phyloP scores from a whole-genome alignment of 805 yeast species.

The Candida argentea region DNA sequence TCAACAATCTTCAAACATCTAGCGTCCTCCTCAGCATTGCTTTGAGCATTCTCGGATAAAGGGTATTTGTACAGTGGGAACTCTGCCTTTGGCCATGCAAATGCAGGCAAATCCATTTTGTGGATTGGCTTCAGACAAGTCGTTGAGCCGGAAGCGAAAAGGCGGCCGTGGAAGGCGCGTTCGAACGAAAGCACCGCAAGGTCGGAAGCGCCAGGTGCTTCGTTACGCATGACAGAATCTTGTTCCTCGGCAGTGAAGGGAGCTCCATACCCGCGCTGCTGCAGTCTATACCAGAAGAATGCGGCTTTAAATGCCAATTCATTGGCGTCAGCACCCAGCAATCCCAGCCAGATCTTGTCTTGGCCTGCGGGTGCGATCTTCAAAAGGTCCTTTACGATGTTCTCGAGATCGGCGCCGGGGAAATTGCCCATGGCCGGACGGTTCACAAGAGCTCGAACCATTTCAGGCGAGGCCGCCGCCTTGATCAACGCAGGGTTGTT shows the following conservation, averaged over 20 bases:
- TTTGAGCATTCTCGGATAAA: conserved; percentile 51
- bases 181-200: conserved; percentile 79
- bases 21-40: conserved; percentile 68
- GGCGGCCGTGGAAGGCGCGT: conserved; percentile 89
- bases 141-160: conserved; percentile 83
- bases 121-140: conserved; percentile 94
- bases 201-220: conserved; percentile 83
- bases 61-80: conserved; percentile 85
- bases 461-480: conserved; percentile 59
- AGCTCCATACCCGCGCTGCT: conserved; percentile 53
- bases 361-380: conserved; percentile 74
- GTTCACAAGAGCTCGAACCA: conserved; percentile 65
- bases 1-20: conserved; percentile 75
- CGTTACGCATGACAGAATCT: conserved; percentile 65
- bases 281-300: conserved; percentile 66
- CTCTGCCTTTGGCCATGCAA: conserved; percentile 95
- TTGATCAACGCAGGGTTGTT: conserved; percentile 68
- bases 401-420: conserved; percentile 50
- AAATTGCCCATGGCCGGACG: conserved; percentile 68
- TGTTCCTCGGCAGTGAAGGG: conserved; percentile 62
- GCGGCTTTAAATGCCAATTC: conserved; percentile 87
- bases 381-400: conserved; percentile 38
- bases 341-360: conserved; percentile 65
- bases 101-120: conserved; percentile 86
- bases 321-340: conserved; percentile 83